These are phyloP conservation scores for Fomitopsis serialis DNA, from an alignment of 768 basidiomycete genomes.

Conservation along the genomic window DNA sequence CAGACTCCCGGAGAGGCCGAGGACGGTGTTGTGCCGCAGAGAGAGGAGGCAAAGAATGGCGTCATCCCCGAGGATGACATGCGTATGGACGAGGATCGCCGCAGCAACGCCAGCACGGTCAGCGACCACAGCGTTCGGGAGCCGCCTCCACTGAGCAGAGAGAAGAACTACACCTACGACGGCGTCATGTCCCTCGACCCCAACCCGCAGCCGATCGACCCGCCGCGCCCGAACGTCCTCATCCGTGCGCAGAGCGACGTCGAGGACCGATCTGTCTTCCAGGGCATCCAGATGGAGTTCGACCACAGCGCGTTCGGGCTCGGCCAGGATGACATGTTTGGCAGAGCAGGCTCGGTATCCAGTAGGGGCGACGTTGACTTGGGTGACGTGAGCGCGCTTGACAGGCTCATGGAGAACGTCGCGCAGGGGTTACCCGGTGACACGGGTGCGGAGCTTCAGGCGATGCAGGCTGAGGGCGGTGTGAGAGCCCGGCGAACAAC, in stretches of 20 bases:
- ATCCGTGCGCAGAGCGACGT: conserved; percentile 20
- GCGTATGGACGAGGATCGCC: not conserved
- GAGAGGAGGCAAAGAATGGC: not conserved
- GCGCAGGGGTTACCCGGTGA: conserved; percentile 13
- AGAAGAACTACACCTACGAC: conserved; percentile 24
- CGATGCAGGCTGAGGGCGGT: too few relatives aligned
- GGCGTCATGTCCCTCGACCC: conserved; percentile 29
- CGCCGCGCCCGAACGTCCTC: conserved; percentile 23
- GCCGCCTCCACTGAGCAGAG: conserved; percentile 12
- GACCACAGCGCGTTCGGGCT: conserved; percentile 5
- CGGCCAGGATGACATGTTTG: conserved; percentile 9
- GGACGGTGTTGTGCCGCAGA: not conserved
- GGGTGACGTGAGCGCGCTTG: conserved; percentile 36
- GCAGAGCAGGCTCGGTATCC: conserved; percentile 3
- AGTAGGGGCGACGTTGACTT: conserved; percentile 14
- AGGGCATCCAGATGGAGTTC: conserved; percentile 20
- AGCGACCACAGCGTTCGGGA: not conserved
- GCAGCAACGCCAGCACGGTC: not conserved
- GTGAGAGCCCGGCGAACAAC: too few relatives aligned
- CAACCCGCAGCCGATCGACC: conserved; percentile 26
- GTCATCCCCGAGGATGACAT: too few relatives aligned
- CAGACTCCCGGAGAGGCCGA: not conserved
- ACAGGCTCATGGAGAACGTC: conserved; percentile 33
- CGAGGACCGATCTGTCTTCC: conserved; percentile 12
- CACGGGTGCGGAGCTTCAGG: conserved; percentile 10